Evolutionary conservation across 176 grass and related monocot genomes (phyloP), one percentile per base, ranked within the genome.

Genomic region (Musa itinerans): DNA sequence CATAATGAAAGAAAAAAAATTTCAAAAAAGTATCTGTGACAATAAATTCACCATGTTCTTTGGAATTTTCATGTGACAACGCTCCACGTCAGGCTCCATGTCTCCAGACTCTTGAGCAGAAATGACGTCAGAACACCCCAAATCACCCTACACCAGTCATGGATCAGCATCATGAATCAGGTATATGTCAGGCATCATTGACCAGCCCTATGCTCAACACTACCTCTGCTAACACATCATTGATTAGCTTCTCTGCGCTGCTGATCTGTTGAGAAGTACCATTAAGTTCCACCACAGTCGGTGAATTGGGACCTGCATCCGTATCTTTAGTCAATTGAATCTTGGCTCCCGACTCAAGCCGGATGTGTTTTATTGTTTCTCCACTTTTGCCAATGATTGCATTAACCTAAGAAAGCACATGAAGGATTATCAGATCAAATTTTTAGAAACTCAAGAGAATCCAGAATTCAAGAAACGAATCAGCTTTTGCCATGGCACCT

Each of bases 311-410:
- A 82, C 87, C 85, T 50, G 88, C 88, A 84, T 98, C 94, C 55
- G 85, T 77, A 79, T 93, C 94, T 79, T 88, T 83, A 15, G 94
- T 98, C 61, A 98, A 88, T 88, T 93, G 90, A 65, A 98, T 98
- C 78, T 93, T 98, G 50, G 94, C 94, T 66, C 90, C 94, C 58
- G 90, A 98, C 73, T 98, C 86, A 55, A 87, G 75, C 75, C 91
- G 90, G 43, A 98, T 75, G 73, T 89, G 80, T 70, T 87, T 93
- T 43, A 98, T 93, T 74, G 90, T 98, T 71, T 98, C 94, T 54
- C 94, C 90, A 76, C 88, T 70, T 82, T 93, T 93, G 65, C 90
- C 90, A 78, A 98, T 98, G 58, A 98, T 93, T 63, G 93, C 94
- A 76, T 90, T 88, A 73, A 98, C 94, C 94, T 98, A n/a, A 71